phyloP scores from a whole-genome alignment of 2,329 filamentous ascomycete genomes.

The Curvularia eragrostidis region DNA sequence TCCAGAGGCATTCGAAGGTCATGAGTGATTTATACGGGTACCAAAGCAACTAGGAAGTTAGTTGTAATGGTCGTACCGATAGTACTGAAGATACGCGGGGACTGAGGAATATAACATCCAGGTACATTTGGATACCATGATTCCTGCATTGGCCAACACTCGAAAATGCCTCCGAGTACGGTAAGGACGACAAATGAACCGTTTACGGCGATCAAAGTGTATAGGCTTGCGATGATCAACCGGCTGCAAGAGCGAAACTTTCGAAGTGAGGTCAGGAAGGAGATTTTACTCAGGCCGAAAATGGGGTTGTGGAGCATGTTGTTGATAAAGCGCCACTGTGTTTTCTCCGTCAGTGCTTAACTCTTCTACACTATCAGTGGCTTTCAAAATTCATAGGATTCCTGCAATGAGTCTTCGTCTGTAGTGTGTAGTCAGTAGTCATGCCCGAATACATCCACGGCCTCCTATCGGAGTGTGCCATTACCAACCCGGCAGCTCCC shows the following conservation, averaged over 20 bases:
- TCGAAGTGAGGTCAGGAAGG: constrained; percentile 17
- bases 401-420: too few relatives aligned
- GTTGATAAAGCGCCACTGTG: constrained; percentile 17
- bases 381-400: too few relatives aligned
- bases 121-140: constrained; percentile 9
- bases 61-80: too few relatives aligned
- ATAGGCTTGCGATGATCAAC: constrained; percentile 12
- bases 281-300: constrained; percentile 20
- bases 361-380: too few relatives aligned
- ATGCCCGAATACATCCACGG: too few relatives aligned
- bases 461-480: too few relatives aligned
- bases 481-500: too few relatives aligned
- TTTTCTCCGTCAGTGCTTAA: neutral
- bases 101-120: neutral
- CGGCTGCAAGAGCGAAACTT: constrained; percentile 9
- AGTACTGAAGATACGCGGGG: too few relatives aligned
- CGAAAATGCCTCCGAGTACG: constrained; percentile 3
- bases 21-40: too few relatives aligned
- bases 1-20: too few relatives aligned
- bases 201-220: constrained; percentile 12
- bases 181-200: constrained; percentile 7
- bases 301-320: constrained; percentile 13
- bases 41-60: too few relatives aligned
- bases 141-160: constrained; percentile 12
- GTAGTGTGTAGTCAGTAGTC: too few relatives aligned